phyloP scores from a whole-genome alignment of 2,329 filamentous ascomycete genomes.

The Ilyonectria robusta region DNA sequence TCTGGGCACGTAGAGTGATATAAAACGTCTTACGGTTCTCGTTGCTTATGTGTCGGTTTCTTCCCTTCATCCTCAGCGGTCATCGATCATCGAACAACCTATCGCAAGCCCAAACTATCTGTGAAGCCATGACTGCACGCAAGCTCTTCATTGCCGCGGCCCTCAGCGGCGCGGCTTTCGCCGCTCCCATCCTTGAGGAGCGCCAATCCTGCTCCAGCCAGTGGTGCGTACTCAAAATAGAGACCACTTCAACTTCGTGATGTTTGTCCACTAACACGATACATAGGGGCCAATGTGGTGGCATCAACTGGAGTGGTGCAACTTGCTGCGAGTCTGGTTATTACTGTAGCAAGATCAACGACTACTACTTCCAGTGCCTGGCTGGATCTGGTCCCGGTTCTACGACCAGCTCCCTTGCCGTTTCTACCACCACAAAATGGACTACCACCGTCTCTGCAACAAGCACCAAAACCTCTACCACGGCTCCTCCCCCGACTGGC shows the following conservation, averaged over 20 bases:
- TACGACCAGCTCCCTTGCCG: conserved; percentile 30
- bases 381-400: conserved; percentile 31
- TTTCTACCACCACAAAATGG: conserved; percentile 28
- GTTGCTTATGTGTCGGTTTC: background rate
- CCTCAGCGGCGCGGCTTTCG: conserved; percentile 51
- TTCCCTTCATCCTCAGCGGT: conserved; percentile 13
- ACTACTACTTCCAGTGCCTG: conserved; percentile 44
- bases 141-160: conserved; percentile 38
- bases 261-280: conserved; percentile 1
- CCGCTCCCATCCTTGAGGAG: conserved; percentile 51
- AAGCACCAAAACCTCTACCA: conserved; percentile 29
- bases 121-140: conserved; percentile 31
- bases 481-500: conserved; percentile 46
- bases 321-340: conserved; percentile 57
- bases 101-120: conserved; percentile 3
- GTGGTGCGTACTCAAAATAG: conserved; percentile 25
- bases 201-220: conserved; percentile 51
- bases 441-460: conserved; percentile 24
- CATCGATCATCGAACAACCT: conserved; percentile 8
- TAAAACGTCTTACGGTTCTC: conserved; percentile 23
- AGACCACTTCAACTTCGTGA: fast-evolving
- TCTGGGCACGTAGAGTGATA: background rate
- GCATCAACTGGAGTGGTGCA: conserved; percentile 59
- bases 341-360: conserved; percentile 44
- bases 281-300: conserved; percentile 60